Base-by-base conservation (phyloP, 257 asterid species). In the Craterostigma plantagineum region DNA sequence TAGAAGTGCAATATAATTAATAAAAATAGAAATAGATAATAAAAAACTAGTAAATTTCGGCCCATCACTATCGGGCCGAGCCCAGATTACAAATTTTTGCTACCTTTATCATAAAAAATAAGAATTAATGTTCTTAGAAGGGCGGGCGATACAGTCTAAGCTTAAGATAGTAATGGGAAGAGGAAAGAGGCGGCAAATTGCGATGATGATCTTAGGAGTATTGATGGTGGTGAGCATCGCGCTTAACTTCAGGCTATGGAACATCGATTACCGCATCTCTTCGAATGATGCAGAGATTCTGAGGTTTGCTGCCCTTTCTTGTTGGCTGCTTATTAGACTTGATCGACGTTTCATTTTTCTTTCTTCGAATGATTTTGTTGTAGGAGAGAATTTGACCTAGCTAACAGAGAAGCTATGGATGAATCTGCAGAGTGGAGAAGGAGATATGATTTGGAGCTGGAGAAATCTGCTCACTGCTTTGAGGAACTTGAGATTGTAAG, bases 351-450 rank as follows among this genome's bases (percentile, higher is more conserved):
- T 12, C 12, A 0, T 12, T 15, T 16, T 8, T n/a, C 30, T 2
- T 39, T 11, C 15, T 10, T 39, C 43, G 16, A 1, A 4, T n/a
- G 49, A 48, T 38, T 47, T 61, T 58, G 45, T 53, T 71, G 81
- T 59, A 90, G 99, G 79, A 77, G 49, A 48, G 76, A 90, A 56
- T 90, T 90, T 61, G 94, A 90, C 72, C 92, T 83, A 63, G 99
- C 95, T 63, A 79, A 54, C 57, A 72, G 77, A 77, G 99, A 90
- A 77, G 95, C 99, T 48, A 72, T 90, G 99, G 99, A 90, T 60
- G 95, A 90, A 77, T 83, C 99, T 60, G 99, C 99, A 18, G 91
- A 74, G 60, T 90, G 95, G 99, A 77, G 99, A 63, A 61, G 58
- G 57, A 75, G 98, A 58, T 90, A 51, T 34, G 95, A 90, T 48